Base-by-base conservation (phyloP, 805 yeast species). In the Jamesozyma hellenica region DNA sequence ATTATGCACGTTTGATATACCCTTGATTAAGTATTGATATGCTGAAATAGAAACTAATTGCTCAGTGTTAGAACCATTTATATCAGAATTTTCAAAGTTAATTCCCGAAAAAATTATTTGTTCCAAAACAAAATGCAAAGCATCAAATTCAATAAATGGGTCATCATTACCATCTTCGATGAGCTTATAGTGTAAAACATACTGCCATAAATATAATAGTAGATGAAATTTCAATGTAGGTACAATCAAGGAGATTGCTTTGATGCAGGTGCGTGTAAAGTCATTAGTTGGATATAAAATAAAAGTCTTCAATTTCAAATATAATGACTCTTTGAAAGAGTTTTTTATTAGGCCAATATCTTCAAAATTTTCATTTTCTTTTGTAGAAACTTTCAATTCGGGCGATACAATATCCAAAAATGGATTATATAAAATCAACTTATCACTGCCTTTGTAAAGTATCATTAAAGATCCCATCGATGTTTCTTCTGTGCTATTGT, bases 351-450 rank as follows among this genome's bases (percentile, higher is more conserved):
- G 4, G 14, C n/a, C 4, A 14, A 7, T 10, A 13, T 5, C 6
- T n/a, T 29, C 18, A 29, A 15, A 4, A 6, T 4, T 15, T 9
- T 21, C 23, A n/a, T n/a, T n/a, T n/a, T n/a, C n/a, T n/a, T n/a
- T n/a, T n/a, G n/a, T n/a, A n/a, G n/a, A n/a, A n/a, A n/a, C 5
- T 7, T 11, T 23, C 21, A 33, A 13, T 21, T 14, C 21, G 58
- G 51, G 58, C 29, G 55, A 55, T 10, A 42, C 39, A n/a, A 53
- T 26, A 43, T 57, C 55, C 48, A 47, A 12, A 58, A 49, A 44
- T 36, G 63, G 45, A 49, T 55, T 34, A 61, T 55, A 37, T 34
- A 63, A 25, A 55, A 64, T 43, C 55, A 65, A 14, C 50, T 57
- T 3, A 67, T 70, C 31, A 55, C 21, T 13, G 56, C 27, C 21